Evolutionary conservation across 495 filamentous ascomycete species (phyloP).

Genomic region (Penicillium desertorum): DNA sequence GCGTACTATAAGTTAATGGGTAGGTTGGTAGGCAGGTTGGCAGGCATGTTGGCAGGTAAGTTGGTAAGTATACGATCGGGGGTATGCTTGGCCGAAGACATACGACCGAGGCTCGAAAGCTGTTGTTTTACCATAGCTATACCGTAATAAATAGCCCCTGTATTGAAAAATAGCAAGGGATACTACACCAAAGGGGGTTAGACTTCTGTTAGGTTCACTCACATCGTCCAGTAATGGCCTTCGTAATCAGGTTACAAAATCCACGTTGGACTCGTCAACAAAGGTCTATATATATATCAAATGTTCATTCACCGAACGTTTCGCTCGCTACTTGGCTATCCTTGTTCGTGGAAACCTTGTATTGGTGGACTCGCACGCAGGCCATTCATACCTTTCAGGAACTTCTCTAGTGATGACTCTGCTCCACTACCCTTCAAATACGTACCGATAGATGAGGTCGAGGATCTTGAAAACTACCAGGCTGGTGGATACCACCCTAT

Average conservation of each 20-base stretch:
- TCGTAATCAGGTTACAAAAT: constrained; percentile 6
- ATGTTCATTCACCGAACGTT: background rate
- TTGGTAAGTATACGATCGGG: too few relatives aligned
- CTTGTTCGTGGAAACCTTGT: background rate
- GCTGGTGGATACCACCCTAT: constrained; percentile 43
- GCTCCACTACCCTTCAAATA: constrained; percentile 2
- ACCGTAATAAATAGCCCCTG: too few relatives aligned
- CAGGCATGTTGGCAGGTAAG: too few relatives aligned
- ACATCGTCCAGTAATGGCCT: background rate
- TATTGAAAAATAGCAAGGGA: too few relatives aligned
- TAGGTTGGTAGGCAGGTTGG: too few relatives aligned
- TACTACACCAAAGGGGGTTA: too few relatives aligned
- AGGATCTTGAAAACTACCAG: constrained; percentile 25
- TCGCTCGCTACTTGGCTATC: background rate
- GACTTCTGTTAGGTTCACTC: too few relatives aligned
- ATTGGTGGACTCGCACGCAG: background rate
- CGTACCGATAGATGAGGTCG: constrained; percentile 10
- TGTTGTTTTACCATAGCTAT: too few relatives aligned
- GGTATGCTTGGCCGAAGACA: too few relatives aligned
- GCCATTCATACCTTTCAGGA: background rate
- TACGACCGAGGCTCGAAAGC: too few relatives aligned
- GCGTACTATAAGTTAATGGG: too few relatives aligned
- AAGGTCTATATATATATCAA: constrained; percentile 4
- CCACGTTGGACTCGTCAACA: constrained; percentile 9
- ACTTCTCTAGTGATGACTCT: constrained; percentile 3